Evolutionary conservation across 768 basidiomycete species (phyloP), one percentile per base, ranked within the genome.

Genomic region (Lactarius akahatsu): DNA sequence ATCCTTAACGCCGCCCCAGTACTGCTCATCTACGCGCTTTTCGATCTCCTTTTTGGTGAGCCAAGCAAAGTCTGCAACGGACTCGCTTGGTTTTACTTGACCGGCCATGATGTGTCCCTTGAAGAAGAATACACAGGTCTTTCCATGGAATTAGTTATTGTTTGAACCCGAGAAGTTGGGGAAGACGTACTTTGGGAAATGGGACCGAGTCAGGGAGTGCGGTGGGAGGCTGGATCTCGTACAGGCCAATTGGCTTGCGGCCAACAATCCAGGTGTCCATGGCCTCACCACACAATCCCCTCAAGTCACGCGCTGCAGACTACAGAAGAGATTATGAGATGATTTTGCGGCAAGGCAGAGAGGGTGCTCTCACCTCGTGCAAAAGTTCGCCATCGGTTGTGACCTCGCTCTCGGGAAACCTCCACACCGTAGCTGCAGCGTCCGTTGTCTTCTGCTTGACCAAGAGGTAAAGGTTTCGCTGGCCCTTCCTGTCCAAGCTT

Each of bases 241-340:
- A 84, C 61, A 92, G 82, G 4, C 94, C 94, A 70, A 96, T 86
- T 3, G 96, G 96, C 63, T 90, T 91, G 61, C 89, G 85, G 60
- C 92, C 86, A n/a, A 96, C 93, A 68, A 96, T 80, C 96, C 96
- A 98, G 15, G 87, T 87, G 73, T 98, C 95, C 90, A 98, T 93
- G 60, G 86, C 78, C 52, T 82, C 79, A 11, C 95, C 95, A 69
- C 90, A 92, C 73, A 90, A 84, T 3, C 85, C 82, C 57, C 79
- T 77, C 26, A 98, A 80, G 66, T 89, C 85, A 58, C 88, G 81
- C 61, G 86, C 81, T 4, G 94, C 93, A 45, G 93, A 88, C 90
- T 94, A 65, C 1, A 71, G 50, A 28, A 72, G 26, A 28, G 5
- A 28, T 40, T 18, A n/a, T 59, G 10, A 6, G 30, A 50, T 50